Evolutionary conservation across 129 eudicot genomes (phyloP), one percentile per base, ranked within the genome.

Genomic region (Dittrichia graveolens): DNA sequence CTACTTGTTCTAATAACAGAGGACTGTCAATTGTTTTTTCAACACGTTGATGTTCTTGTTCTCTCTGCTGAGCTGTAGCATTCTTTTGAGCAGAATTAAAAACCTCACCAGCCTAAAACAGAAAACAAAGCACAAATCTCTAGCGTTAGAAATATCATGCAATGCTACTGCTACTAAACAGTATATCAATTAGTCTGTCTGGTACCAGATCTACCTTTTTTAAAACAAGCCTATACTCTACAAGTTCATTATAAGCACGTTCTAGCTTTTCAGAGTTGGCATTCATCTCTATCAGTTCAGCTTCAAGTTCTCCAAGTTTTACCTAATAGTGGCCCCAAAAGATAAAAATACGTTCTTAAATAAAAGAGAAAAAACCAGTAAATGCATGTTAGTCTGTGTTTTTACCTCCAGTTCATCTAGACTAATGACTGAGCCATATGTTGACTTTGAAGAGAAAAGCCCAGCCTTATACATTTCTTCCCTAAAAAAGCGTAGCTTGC

Each of bases 11-110:
- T 70, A 83, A 61, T 75, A 92, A 73, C 13, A 91, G 81, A 65
- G 97, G 97, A 78, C 91, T 89, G 41, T 92, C 96, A n/a, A 86
- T 69, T 56, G 92, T 84, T 83, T 84, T 81, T 60, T 85, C 96
- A 67, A 87, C 80, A 73, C 78, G 64, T 14, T 52, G 58, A 54
- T 78, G 78, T 65, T 78, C 83, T 35, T 86, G 45, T 67, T 86
- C 91, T 81, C 68, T 81, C 15, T 85, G 87, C 81, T 89, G 91
- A 71, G 90, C 82, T 66, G 81, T 68, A 8, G 90, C 86, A 46
- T 67, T 83, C 52, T 40, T 83, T 70, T 81, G 83, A 74, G 95
- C 95, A 61, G 95, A 88, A 66, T 70, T 67, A 67, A 83, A 87
- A 65, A 91, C 77, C 53, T 85, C 82, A 8, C 89, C 79, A 19